Base-by-base conservation (phyloP, 768 basidiomycete species). In the Pisolithus marmoratus region DNA sequence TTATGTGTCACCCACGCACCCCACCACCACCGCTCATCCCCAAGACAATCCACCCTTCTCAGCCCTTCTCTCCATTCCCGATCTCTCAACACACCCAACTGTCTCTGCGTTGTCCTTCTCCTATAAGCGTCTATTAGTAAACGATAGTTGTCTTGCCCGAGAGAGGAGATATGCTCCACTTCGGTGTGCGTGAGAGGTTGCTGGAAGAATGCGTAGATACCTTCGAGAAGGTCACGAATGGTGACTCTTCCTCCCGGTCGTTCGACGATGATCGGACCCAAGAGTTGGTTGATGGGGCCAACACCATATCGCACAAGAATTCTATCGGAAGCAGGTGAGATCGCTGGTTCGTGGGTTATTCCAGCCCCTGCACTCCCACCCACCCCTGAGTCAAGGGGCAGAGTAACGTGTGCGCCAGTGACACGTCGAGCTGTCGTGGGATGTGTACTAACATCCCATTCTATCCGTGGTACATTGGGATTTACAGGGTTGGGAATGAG, bases 211-310 rank as follows among this genome's bases (percentile, higher is more conserved):
- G 62, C 58, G 56, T 78, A 72, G 17, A 84, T 72, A 8, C 72
- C 76, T 9, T 75, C 66, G 22, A 84, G 64, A 55, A 82, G 45
- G 55, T 80, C 77, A 44, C 63, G 51, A 14, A 82, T 59, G 9
- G 74, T 76, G 24, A 78, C 65, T 26, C 23, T 27, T 1, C 53
- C 46, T 12, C 60, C 54, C 4, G 23, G 44, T 11, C 56, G 68
- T 9, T 73, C 59, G 46, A 82, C 58, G 37, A 72, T 53, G 51
- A 84, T 73, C 1, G 77, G 76, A 2, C 79, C 78, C 83, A 84
- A 75, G 38, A 66, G 60, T 4, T 56, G 56, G 4, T 59, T 57
- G 61, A 65, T 57, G 52, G 56, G 23, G 9, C 57, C 62, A 12
- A 55, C 36, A 31, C 61, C 60, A 42, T 64, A 63, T 4, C 53